Percentiles rank a stretch among this genome's conserved stretches.
phyloP scores from a whole-genome alignment of 495 filamentous ascomycete species.

The Aspergillus sclerotiicarbonarius region DNA sequence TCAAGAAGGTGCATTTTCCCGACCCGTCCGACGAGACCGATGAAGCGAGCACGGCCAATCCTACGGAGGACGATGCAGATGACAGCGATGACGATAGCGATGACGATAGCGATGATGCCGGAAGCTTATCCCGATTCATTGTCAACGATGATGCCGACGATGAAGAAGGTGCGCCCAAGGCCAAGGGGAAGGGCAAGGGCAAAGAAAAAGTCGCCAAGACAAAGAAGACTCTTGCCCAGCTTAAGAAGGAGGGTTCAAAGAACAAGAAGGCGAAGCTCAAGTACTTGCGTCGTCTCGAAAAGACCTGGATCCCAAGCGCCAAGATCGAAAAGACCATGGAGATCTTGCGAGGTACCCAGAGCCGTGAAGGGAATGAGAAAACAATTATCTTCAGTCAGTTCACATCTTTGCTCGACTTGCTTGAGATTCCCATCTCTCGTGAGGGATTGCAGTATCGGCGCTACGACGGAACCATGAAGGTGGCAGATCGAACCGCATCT shows the following conservation, averaged over 20 bases:
- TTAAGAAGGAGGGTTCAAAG: constrained; percentile 62
- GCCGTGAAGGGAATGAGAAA: constrained; percentile 58
- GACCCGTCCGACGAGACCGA: constrained; percentile 34
- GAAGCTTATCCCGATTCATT: constrained; percentile 58
- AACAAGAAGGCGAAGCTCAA: constrained; percentile 62
- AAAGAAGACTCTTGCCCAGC: constrained; percentile 55
- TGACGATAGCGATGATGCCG: constrained; percentile 41
- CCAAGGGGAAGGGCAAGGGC: constrained; percentile 28
- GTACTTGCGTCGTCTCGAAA: constrained; percentile 63
- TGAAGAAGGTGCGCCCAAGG: constrained; percentile 21
- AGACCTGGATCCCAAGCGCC: constrained; percentile 69
- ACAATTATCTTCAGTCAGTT: constrained; percentile 94
- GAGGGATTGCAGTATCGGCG: constrained; percentile 63
- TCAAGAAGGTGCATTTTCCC: constrained; percentile 71
- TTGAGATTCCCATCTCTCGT: constrained; percentile 80
- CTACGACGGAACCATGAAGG: constrained; percentile 84
- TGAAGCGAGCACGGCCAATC: constrained; percentile 19
- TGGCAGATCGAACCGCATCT: constrained; percentile 64
- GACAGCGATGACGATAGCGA: constrained; percentile 36
- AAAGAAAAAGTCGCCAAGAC: constrained; percentile 40
- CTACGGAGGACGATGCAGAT: constrained; percentile 39
- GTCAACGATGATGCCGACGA: constrained; percentile 38
- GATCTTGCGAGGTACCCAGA: constrained; percentile 56
- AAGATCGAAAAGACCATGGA: constrained; percentile 77
- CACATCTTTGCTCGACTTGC: constrained; percentile 85